Base-by-base conservation (phyloP, 139 green algal species). In the Ettlia oleoabundans region DNA sequence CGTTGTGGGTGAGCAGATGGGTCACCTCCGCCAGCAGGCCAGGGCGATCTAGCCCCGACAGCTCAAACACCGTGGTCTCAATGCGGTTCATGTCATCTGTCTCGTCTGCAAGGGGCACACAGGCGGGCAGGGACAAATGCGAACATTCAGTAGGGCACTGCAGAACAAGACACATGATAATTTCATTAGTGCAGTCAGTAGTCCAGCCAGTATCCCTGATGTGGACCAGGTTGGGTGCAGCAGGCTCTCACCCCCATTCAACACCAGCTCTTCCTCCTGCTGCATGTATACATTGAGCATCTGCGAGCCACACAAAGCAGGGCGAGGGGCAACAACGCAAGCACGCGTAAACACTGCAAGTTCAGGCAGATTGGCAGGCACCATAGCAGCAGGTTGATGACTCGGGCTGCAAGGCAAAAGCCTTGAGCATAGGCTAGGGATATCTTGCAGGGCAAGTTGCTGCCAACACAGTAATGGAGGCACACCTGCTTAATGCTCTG, bases 11-110 rank as follows among this genome's bases (percentile, higher is more conserved):
- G 22, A 99, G 88, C 62, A 98, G 88, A 64, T 93, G 82, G 30
- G 94, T 94, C 19, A 98, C 90, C 28, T 96, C 90, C 4, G 91
- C 91, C 58, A 99, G 88, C 65, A 99, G 84, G 37, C 96, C 96
- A 0, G 88, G 68, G 2, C 90, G 84, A 87, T 99, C 96, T 4
- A 82, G 66, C 0, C 95, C 96, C 22, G 95, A 84, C 38, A 98
- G 77, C 87, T 99, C 96, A 82, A 99, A 93, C 37, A 98, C 93
- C 10, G 94, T 96, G 35, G 89, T 84, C 66, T 89, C 77, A 10
- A 91, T 58, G 38, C 76, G 58, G 40, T 82, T 52, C 26, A 42
- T 51, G 67, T 89, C 80, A 26, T 88, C 82, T 19, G 82, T 89
- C 35, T 89, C 85, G 73, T 88, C 90, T 81, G 78, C 83, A 78